These are phyloP conservation scores for Dunaliella primolecta DNA, from an alignment of 139 green algal genomes.

Conservation along the genomic window DNA sequence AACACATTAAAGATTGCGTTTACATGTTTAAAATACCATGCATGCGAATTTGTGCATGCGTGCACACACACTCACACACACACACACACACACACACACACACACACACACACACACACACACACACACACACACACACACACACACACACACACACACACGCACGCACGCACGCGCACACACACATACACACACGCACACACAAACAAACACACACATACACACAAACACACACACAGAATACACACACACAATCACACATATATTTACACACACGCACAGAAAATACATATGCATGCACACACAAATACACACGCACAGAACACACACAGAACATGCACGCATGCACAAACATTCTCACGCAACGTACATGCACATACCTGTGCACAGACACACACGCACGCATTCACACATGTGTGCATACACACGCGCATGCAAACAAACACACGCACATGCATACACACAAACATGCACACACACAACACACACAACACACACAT, in stretches of 20 bases:
- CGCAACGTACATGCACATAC: neutral
- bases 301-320: neutral
- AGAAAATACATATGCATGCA: no score
- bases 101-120: neutral
- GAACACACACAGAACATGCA: no score
- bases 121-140: neutral
- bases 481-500: no score
- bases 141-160: neutral
- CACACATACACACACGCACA: neutral
- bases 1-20: no score
- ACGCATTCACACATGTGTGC: neutral
- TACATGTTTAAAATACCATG: no score
- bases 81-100: constrained; percentile 8
- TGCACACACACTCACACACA: neutral
- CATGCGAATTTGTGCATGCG: no score
- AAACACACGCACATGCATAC: no score
- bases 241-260: neutral
- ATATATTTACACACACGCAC: neutral
- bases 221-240: neutral
- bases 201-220: neutral
- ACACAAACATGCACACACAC: no score
- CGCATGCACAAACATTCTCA: neutral
- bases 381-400: neutral
- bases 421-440: neutral
- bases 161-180: constrained; percentile 1